These are phyloP conservation scores for Pleurotus platypus DNA, from an alignment of 768 basidiomycete genomes.

Conservation along the genomic window DNA sequence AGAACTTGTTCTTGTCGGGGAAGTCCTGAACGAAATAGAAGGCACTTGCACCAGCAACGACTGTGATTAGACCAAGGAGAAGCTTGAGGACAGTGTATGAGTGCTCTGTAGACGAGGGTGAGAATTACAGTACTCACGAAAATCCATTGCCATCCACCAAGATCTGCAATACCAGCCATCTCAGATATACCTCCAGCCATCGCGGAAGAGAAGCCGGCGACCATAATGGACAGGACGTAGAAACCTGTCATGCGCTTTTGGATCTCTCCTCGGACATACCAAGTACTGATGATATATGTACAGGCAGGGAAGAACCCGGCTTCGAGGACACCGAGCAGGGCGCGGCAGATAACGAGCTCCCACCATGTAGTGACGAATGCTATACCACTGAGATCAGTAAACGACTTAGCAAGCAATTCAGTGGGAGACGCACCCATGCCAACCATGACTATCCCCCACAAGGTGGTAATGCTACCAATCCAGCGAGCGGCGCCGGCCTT, in stretches of 20 bases:
- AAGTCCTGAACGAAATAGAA: conserved; percentile 31
- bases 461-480: background rate
- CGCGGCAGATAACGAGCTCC: conserved; percentile 6
- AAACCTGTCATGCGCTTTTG: conserved; percentile 21
- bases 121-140: conserved; percentile 19
- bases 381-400: too few species aligned
- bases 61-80: conserved; percentile 24
- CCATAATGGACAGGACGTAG: conserved; percentile 17
- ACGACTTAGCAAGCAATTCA: too few species aligned
- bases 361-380: conserved; percentile 3
- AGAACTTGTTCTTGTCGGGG: conserved; percentile 30
- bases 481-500: conserved; percentile 5
- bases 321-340: conserved; percentile 1
- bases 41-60: conserved; percentile 23
- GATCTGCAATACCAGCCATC: conserved; percentile 18
- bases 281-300: conserved; percentile 20
- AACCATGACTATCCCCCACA: background rate
- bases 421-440: background rate
- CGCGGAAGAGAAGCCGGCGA: conserved; percentile 21
- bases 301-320: conserved; percentile 6
- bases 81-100: conserved; percentile 2
- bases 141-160: conserved; percentile 36
- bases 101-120: background rate
- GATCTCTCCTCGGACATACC: conserved; percentile 21
- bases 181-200: conserved; percentile 18